Base-by-base conservation (phyloP, 2,329 filamentous ascomycete genomes). In the Aspergillus vadensis region DNA sequence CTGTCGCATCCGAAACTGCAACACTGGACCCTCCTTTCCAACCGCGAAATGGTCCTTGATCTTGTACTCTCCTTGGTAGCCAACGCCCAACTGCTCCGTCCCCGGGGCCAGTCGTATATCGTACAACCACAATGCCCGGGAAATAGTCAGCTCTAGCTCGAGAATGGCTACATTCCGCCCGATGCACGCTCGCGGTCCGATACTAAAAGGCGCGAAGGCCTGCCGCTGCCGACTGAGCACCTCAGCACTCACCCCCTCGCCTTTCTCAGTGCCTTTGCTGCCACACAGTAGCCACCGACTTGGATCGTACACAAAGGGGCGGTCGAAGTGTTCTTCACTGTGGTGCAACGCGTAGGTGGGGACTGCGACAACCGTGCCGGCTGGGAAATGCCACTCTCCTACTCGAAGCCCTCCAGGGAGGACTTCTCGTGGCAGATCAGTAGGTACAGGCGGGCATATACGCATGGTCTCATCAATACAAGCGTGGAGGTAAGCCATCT, bases 391-490 rank as follows among this genome's bases (percentile, higher is more conserved):
- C 30, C 30, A 44, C n/a, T 30, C 14, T 21, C 39, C 43, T 3
- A 55, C 53, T 4, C 10, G 53, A 17, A 55, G 53, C 12, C 53
- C 53, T n/a, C 53, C 53, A 6, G 53, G n/a, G 39, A 44, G 39
- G 39, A 55, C 39, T 32, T 47, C 39, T 23, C 53, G 53, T 25
- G 53, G 53, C 15, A 55, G 53, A 14, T 55, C 53, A 25, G 30
- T 27, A 3, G 53, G 53, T 4, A 44, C 39, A 5, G 53, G 39
- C 14, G 53, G 53, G 21, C 53, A 55, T 8, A 55, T 10, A 15
- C 53, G 53, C 53, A 55, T 55, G 23, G 23, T 55, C 21, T 55
- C 53, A 7, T 32, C 43, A 5, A 55, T 14, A 15, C 53, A 55
- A n/a, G 53, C 53, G 23, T 23, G 38, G n/a, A 55, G 39, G 23